Percentiles rank a stretch among this genome's conserved stretches.
Evolutionary conservation across 768 basidiomycete genomes (phyloP).

Genomic region (Chiua virens): DNA sequence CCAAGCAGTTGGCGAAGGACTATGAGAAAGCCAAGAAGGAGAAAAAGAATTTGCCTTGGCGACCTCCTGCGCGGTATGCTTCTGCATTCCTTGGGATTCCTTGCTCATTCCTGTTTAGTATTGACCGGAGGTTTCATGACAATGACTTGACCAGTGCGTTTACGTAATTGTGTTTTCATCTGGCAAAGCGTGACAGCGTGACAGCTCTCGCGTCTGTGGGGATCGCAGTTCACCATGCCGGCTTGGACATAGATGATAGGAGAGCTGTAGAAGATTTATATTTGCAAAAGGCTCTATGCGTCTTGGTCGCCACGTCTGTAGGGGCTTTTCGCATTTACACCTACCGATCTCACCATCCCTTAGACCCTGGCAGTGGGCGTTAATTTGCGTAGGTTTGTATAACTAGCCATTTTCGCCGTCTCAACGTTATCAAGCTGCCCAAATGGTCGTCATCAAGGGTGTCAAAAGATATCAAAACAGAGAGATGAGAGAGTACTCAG

Average conservation of each 20-base stretch:
- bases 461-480: slow-evolving; percentile 78
- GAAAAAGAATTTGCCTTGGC: slow-evolving; percentile 66
- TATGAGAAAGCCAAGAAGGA: slow-evolving; percentile 57
- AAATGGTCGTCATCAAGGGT: slow-evolving; percentile 91
- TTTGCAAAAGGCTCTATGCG: slow-evolving; percentile 55
- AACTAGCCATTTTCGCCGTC: background rate
- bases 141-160: too few species aligned
- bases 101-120: too few species aligned
- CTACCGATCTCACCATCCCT: slow-evolving; percentile 6
- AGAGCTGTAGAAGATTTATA: slow-evolving; percentile 73
- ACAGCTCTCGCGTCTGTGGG: slow-evolving; percentile 68
- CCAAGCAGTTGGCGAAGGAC: too few species aligned
- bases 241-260: slow-evolving; percentile 73
- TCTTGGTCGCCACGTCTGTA: slow-evolving; percentile 85
- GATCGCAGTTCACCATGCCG: slow-evolving; percentile 92
- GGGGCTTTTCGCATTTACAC: slow-evolving; percentile 21
- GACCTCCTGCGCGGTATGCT: slow-evolving; percentile 55
- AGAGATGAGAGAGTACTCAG: slow-evolving; percentile 77
- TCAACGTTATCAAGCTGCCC: slow-evolving; percentile 60
- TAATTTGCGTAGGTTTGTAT: slow-evolving; percentile 73
- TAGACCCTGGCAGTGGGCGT: too few species aligned
- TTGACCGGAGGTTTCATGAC: too few species aligned
- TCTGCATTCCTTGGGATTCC: too few species aligned
- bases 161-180: background rate
- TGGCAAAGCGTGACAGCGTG: slow-evolving; percentile 4